These are phyloP conservation scores for Metschnikowia picachoensis DNA, from an alignment of 805 yeast species.

Conservation along the genomic window DNA sequence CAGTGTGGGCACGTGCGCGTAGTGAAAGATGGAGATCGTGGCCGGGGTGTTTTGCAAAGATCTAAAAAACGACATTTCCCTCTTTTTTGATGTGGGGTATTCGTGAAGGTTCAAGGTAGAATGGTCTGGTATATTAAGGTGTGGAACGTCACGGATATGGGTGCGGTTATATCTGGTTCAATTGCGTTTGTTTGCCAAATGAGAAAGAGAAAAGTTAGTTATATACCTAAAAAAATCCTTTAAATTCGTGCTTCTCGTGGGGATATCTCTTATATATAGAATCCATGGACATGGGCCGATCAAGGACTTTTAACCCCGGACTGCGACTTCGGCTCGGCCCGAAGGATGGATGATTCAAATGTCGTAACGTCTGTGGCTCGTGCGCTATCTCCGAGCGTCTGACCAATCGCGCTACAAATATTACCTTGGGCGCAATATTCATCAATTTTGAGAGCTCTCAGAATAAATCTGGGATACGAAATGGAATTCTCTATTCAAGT, in stretches of 20 bases:
- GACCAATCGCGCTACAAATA: slow-evolving; percentile 1
- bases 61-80: slow-evolving; percentile 37
- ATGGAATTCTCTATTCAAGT: too few relatives aligned
- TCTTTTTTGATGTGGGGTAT: background rate
- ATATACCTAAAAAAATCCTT: too few relatives aligned
- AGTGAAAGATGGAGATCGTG: slow-evolving; percentile 40
- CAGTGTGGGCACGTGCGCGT: slow-evolving; percentile 31
- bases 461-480: too few relatives aligned
- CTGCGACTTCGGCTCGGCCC: slow-evolving; percentile 5
- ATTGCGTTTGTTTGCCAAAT: background rate
- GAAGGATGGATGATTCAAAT: slow-evolving; percentile 7
- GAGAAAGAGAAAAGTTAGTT: background rate
- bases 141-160: background rate
- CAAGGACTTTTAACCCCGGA: slow-evolving; percentile 13
- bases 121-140: background rate
- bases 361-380: slow-evolving; percentile 4
- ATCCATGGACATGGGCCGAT: background rate
- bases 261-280: background rate
- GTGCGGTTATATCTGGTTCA: background rate
- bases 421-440: background rate
- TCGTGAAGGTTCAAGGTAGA: background rate
- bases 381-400: slow-evolving; percentile 1
- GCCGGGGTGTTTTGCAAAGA: slow-evolving; percentile 41
- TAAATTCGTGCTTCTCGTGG: too few relatives aligned
- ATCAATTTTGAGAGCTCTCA: too few relatives aligned